Conservation (phyloP, 345 rosid species). For the Populus ilicifolia region DNA sequence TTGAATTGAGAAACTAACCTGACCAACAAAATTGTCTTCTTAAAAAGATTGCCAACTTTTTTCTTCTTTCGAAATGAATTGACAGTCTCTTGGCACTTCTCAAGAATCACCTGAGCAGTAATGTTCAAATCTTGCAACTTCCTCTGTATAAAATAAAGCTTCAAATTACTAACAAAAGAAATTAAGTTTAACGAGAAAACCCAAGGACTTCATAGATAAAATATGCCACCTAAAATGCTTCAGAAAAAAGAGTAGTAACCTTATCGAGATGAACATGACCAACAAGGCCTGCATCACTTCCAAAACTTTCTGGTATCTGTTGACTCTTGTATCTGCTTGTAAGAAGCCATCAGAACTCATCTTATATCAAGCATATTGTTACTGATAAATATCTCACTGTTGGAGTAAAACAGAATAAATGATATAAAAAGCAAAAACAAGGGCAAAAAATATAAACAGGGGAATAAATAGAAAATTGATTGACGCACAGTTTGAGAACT, state of each 20-base stretch:
- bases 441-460: neutral
- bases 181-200: conserved; percentile 8
- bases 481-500: neutral
- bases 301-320: conserved; percentile 39
- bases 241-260: conserved; percentile 38
- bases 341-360: conserved; percentile 17
- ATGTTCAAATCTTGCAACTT: conserved; percentile 50
- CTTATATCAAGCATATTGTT: neutral
- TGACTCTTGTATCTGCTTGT: conserved; percentile 53
- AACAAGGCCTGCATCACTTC: conserved; percentile 52
- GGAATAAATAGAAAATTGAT: neutral
- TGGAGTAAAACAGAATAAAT: neutral
- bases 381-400: conserved; percentile 1
- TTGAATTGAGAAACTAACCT: conserved; percentile 47
- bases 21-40: conserved; percentile 42
- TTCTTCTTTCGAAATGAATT: conserved; percentile 60
- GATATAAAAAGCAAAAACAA: neutral
- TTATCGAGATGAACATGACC: conserved; percentile 77
- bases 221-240: conserved; percentile 1
- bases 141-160: conserved; percentile 39
- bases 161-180: conserved; percentile 21
- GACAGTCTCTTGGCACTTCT: conserved; percentile 64
- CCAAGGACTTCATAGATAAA: neutral
- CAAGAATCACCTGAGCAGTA: conserved; percentile 49
- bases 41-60: conserved; percentile 45